Percentiles rank a stretch among this genome's conserved stretches.
Evolutionary conservation across 768 basidiomycete species (phyloP).

Genomic region (Psilocybe azurescens): DNA sequence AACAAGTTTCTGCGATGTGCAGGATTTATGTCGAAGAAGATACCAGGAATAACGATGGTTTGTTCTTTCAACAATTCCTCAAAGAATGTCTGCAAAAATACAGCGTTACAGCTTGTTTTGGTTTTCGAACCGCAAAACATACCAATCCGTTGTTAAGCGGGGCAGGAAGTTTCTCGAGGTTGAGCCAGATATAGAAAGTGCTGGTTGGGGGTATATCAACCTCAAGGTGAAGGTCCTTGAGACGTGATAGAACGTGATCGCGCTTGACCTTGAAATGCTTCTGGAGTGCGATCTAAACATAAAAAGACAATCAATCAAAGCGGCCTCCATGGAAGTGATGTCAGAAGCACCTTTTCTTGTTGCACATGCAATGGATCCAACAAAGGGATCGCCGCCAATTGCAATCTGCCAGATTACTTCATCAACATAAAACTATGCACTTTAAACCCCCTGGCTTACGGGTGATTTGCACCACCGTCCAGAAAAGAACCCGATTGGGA

Average conservation of each 20-base stretch:
- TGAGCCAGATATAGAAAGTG: constrained; percentile 97
- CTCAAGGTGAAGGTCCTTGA: constrained; percentile 77
- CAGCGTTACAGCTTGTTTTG: neutral
- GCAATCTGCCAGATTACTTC: constrained; percentile 53
- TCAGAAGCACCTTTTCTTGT: constrained; percentile 61
- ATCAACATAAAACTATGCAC: neutral
- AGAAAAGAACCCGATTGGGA: constrained; percentile 95
- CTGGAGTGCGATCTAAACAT: constrained; percentile 72
- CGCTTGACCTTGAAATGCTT: constrained; percentile 91
- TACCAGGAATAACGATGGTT: constrained; percentile 90
- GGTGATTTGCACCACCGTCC: constrained; percentile 94
- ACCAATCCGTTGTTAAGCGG: constrained; percentile 91
- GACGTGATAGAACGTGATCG: constrained; percentile 85
- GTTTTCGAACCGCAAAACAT: constrained; percentile 11
- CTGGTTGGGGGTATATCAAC: constrained; percentile 77
- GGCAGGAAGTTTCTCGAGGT: constrained; percentile 75
- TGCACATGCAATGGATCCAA: constrained; percentile 73
- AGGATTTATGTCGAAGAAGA: constrained; percentile 88
- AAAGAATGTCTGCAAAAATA: constrained; percentile 74
- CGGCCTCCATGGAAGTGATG: neutral
- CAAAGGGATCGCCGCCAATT: constrained; percentile 86
- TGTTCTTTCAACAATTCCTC: constrained; percentile 91
- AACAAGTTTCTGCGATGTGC: constrained; percentile 87
- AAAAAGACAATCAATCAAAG: neutral
- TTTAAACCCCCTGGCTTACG: constrained; percentile 51